Base-by-base conservation (phyloP, 192 early-diverging fungal genomes). In the Borealophlyctis nickersoniae region DNA sequence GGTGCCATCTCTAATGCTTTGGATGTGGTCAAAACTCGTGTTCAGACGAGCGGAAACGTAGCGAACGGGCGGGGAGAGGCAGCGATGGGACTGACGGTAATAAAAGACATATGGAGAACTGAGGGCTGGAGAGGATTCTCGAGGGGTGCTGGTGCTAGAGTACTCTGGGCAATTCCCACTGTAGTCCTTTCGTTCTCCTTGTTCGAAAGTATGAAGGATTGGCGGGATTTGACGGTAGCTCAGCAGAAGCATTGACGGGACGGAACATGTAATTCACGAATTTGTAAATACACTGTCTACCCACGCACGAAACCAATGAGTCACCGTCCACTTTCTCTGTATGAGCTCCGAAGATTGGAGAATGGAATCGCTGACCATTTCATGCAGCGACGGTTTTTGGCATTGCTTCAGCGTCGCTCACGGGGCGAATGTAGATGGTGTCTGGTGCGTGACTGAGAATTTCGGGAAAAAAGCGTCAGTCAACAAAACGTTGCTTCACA, bases 11-110 rank as follows among this genome's bases (percentile, higher is more conserved):
- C 85, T 2, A 91, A 91, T 60, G 72, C 80, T 3, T 62, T 87
- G 0, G 91, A 93, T 67, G 79, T 93, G 9, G 80, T 93, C 49
- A 93, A 93, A 65, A 93, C 91, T n/a, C 80, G 88, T 4, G 82
- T 84, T 76, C 91, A 93, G 68, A 45, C 39, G 39, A 45, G 39
- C 19, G 39, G 39, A 19, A 7, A 45, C 7, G n/a, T n/a, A n/a
- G 73, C 86, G 36, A 62, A 36, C 2, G 51, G 59, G 19, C 34
- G 48, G 3, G 32, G n/a, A 26, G n/a, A 56, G 45, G 27, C 49
- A 7, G 63, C 66, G 9, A 50, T 56, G 33, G n/a, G n/a, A n/a
- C n/a, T n/a, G n/a, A 27, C 51, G 2, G 63, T 72, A 13, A 60
- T 60, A 24, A n/a, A 27, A 29, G 33, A 70, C 4, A 69, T 79